Base-by-base conservation (phyloP, 768 basidiomycete species). In the Panellus pusillus region DNA sequence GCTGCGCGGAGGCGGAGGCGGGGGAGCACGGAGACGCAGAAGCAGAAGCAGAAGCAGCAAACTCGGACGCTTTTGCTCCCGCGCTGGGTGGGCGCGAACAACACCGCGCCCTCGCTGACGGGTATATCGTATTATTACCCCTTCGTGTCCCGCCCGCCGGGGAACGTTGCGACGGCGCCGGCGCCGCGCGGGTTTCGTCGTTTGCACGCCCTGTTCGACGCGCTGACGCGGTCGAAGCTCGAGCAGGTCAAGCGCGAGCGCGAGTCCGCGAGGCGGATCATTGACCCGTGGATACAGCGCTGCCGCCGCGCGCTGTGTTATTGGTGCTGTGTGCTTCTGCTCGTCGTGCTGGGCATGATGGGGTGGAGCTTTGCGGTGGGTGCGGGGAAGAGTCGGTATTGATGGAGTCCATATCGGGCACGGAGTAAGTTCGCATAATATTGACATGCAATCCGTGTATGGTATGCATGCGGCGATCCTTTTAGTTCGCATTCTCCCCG, bases 51-150 rank as follows among this genome's bases (percentile, higher is more conserved):
- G 20, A 44, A 44, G 18, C 41, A 7, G 6, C 42, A 57, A 61
- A 39, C 52, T 47, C 24, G 24, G 24, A 24, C 24, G 29, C 52
- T 57, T 19, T 32, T 61, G 27, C 55, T 61, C 15, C 59, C 59
- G n/a, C 55, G 46, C 20, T 61, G 59, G 59, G 59, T 61, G n/a
- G 39, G 47, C n/a, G 24, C 19, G 47, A 47, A 41, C 44, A 47
- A 57, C 52, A 29, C 49, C 15, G 17, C 47, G 19, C 43, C 59
- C 12, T 44, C 54, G 44, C 38, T 61, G 19, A 42, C 54, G n/a
- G 59, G 59, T 36, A 61, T 61, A 42, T 52, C 59, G n/a, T 61
- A 61, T 48, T 61, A 61, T 28, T 61, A 61, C 44, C 59, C 59
- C n/a, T 61, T 57, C 49, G 59, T 61, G 4, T 61, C 59, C 43